Base-by-base conservation (phyloP, 768 basidiomycete species). In the Suillus brevipes region DNA sequence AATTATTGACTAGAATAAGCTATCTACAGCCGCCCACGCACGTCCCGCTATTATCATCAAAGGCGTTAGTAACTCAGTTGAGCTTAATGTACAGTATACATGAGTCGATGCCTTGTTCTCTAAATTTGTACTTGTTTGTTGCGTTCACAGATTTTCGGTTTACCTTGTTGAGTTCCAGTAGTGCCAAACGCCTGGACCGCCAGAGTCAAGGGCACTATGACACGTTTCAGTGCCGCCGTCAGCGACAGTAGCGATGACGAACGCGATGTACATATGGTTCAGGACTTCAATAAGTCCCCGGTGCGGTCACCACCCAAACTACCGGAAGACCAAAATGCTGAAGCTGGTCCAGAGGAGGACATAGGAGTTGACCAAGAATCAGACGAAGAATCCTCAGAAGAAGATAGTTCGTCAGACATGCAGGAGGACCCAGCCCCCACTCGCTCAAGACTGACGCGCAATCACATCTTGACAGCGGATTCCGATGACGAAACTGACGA, bases 221-320 rank as follows among this genome's bases (percentile, higher is more conserved):
- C 88, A 65, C 87, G 89, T 61, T 91, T 90, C 78, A 83, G 85
- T 64, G 89, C 89, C 37, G 84, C 84, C 72, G 78, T 80, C 20
- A 87, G 84, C 75, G 88, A 87, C 74, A 81, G 75, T 68, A 81
- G 81, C 62, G 85, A 85, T 72, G 83, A 85, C 72, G 84, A 83
- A 61, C 80, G 81, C 40, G 77, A 78, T 40, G 67, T 76, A 7
- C 70, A 76, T 63, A 61, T 76, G 65, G 73, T 74, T 43, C 61
- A 73, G 53, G 71, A 76, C 68, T 73, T 52, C 31, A 71, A 58
- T 16, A 69, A 67, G 58, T 60, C 34, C 2, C 52, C 45, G 2
- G 65, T 67, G 23, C 67, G 66, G 42, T 68, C 70, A 28, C 69
- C 66, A 49, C 58, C 63, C 61, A 77, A 62, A 65, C 70, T 74